phyloP scores from a whole-genome alignment of 192 early-diverging fungal species.

The Rhizoclosmatium sp. region DNA sequence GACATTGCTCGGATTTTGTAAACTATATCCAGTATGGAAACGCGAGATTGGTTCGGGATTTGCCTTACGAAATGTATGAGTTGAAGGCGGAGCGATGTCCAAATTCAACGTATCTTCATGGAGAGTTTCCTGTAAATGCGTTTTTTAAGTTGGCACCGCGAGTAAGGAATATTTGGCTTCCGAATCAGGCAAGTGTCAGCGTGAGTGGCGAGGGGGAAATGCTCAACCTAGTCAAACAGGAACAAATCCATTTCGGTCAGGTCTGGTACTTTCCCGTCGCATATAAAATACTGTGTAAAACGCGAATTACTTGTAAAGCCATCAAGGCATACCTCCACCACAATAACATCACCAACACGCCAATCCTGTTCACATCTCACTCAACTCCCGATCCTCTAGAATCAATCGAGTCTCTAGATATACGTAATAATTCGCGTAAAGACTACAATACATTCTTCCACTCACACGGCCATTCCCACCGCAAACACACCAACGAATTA shows the following conservation, averaged over 20 bases:
- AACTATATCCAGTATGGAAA: slow-evolving; percentile 16
- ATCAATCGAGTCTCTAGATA: neutral
- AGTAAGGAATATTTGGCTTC: neutral
- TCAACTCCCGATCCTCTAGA: slow-evolving; percentile 19
- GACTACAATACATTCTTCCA: slow-evolving; percentile 28
- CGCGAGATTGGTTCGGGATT: neutral
- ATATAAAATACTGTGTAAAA: slow-evolving; percentile 10
- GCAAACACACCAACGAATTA: slow-evolving; percentile 12
- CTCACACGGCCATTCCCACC: slow-evolving; percentile 1
- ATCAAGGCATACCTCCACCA: slow-evolving; percentile 1
- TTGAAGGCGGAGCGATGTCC: slow-evolving; percentile 10
- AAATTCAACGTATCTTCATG: slow-evolving; percentile 19
- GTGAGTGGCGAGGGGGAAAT: neutral
- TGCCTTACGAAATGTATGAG: neutral
- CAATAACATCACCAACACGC: neutral
- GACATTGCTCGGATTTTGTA: slow-evolving; percentile 30
- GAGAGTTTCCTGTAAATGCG: slow-evolving; percentile 22
- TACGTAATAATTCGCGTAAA: neutral
- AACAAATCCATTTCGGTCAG: slow-evolving; percentile 5
- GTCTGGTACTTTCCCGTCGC: neutral
- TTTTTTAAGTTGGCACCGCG: neutral
- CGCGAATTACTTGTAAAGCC: slow-evolving; percentile 12
- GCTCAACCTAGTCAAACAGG: neutral
- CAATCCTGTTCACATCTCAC: slow-evolving; percentile 27
- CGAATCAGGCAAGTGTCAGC: neutral